Base-by-base conservation (phyloP, 2,329 filamentous ascomycete genomes). In the Paradendryphiella salina region DNA sequence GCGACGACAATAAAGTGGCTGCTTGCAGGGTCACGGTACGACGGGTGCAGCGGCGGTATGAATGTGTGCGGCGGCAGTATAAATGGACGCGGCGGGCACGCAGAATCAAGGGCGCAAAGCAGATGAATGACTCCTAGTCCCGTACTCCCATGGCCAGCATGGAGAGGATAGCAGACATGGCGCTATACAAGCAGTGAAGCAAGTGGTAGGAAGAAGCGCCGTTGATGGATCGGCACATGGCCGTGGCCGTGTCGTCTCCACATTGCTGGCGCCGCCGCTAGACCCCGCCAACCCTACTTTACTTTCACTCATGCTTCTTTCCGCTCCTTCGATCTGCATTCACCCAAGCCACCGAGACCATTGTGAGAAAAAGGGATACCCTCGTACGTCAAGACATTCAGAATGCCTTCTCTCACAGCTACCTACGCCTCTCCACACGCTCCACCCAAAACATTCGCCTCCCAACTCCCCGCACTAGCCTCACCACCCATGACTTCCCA, bases 381-480 rank as follows among this genome's bases (percentile, higher is more conserved):
- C n/a, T n/a, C n/a, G n/a, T n/a, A n/a, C n/a, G n/a, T n/a, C n/a
- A n/a, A n/a, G n/a, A 11, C 36, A 9, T 26, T 13, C 14, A 5
- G 10, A 15, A 72, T 72, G 69, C 47, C 64, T 3, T 36, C 47
- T 23, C 74, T 85, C 50, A 73, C 73, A 31, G 82, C 81, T 41
- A 74, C 74, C 39, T 87, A 87, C 75, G 70, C 70, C n/a, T 82
- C 82, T 11, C 74, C 80, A 5, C 63, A 73, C 50, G 50, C 50
- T 29, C 23, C 59, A 80, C 21, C 60, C 2, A 51, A 63, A 14
- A 53, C 51, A 52, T 63, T 71, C 54, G 48, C 61, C 33, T 40
- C 53, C 46, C 29, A 53, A 14, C 64, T 71, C 29, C 63, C 68
- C 21, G 18, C 62, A 15, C 48, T 61, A 6, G 33, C 62, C 15